A percentile compares a stretch with the other conserved stretches of the same genome.
These are phyloP conservation scores for Neurospora sp. DNA, from an alignment of 495 filamentous ascomycete genomes.

Conservation along the genomic window DNA sequence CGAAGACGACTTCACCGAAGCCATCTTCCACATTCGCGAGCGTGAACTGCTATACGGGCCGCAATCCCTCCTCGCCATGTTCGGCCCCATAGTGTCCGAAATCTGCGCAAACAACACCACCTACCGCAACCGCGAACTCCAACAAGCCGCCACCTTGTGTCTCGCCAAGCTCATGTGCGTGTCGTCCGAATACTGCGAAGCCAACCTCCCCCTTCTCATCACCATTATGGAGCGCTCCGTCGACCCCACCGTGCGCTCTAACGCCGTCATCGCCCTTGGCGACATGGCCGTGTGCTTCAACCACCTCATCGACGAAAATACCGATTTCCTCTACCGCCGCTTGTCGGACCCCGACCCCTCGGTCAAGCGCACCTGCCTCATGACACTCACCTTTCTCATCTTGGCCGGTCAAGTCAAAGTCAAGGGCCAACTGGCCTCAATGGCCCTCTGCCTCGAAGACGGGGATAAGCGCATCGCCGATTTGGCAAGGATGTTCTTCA, in stretches of 20 bases:
- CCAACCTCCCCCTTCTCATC: slow-evolving; percentile 85
- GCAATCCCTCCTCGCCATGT: slow-evolving; percentile 74
- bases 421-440: slow-evolving; percentile 98
- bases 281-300: slow-evolving; percentile 99
- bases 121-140: slow-evolving; percentile 77
- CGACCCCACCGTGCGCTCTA: slow-evolving; percentile 82
- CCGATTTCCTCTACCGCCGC: slow-evolving; percentile 90
- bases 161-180: slow-evolving; percentile 98
- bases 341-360: slow-evolving; percentile 79
- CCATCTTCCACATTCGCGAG: slow-evolving; percentile 89
- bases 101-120: slow-evolving; percentile 89
- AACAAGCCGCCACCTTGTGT: slow-evolving; percentile 90
- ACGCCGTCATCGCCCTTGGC: slow-evolving; percentile 91
- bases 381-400: slow-evolving; percentile 97
- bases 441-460: slow-evolving; percentile 98
- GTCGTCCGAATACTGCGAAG: slow-evolving; percentile 87
- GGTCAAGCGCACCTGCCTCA: slow-evolving; percentile 94
- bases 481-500: slow-evolving; percentile 96
- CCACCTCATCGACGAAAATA: slow-evolving; percentile 98
- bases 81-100: slow-evolving; percentile 81
- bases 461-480: slow-evolving; percentile 88
- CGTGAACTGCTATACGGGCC: slow-evolving; percentile 84
- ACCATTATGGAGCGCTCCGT: slow-evolving; percentile 93
- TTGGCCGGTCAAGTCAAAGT: slow-evolving; percentile 98
- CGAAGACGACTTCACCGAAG: slow-evolving; percentile 97